phyloP scores from a whole-genome alignment of 805 yeast genomes.

The Ogataea degrootiae region DNA sequence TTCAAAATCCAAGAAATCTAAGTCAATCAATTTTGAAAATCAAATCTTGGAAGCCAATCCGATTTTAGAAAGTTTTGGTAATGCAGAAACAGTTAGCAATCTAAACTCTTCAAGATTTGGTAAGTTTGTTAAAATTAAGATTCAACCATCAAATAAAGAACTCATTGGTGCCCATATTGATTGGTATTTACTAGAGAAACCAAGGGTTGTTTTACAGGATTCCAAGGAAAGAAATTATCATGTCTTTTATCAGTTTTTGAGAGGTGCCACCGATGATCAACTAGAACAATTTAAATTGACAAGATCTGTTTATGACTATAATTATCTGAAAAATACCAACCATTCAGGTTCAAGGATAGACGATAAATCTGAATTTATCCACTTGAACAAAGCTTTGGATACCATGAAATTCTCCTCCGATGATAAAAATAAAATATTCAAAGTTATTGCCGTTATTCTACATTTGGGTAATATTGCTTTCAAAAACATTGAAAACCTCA shows the following conservation, averaged over 20 bases:
- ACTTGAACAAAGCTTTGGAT: constrained; percentile 61
- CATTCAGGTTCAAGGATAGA: constrained; percentile 65
- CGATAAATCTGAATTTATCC: constrained; percentile 64
- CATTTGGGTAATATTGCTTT: constrained; percentile 85
- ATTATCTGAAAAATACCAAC: constrained; percentile 55
- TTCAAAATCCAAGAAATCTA: constrained; percentile 17
- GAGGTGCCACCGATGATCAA: constrained; percentile 54
- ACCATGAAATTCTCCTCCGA: constrained; percentile 62
- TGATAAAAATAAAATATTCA: constrained; percentile 57
- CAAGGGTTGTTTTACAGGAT: constrained; percentile 80
- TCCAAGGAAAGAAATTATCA: constrained; percentile 85
- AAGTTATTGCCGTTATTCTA: constrained; percentile 67
- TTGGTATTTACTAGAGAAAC: constrained; percentile 90
- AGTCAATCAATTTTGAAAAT: constrained; percentile 56
- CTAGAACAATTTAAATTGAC: constrained; percentile 43
- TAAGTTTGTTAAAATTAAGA: constrained; percentile 85
- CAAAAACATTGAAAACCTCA: constrained; percentile 44
- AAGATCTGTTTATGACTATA: constrained; percentile 38
- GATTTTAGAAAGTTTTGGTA: constrained; percentile 92
- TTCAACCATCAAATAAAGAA: constrained; percentile 49
- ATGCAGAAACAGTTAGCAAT: constrained; percentile 91
- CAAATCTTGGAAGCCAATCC: constrained; percentile 94
- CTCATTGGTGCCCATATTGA: constrained; percentile 89
- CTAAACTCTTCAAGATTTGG: constrained; percentile 96
- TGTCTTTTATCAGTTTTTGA: constrained; percentile 80